Conservation (phyloP, 768 basidiomycete species). For the Russula compacta region DNA sequence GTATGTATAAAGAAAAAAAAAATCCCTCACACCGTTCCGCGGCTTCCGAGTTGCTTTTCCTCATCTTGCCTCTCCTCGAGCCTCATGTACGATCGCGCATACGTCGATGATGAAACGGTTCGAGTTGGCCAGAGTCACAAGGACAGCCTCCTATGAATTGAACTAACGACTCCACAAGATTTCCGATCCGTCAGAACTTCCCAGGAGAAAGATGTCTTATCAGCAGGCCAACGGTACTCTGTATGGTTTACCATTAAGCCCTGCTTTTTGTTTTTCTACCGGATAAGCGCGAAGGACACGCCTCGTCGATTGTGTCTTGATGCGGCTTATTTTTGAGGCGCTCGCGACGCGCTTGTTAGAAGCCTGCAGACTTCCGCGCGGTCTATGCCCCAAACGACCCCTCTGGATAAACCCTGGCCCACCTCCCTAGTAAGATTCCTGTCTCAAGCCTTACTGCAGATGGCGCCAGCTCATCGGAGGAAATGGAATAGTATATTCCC, state of each 20-base stretch:
- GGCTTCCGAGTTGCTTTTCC: slow-evolving; percentile 1
- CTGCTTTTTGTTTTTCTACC: neutral
- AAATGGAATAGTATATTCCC: neutral
- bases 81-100: slow-evolving; percentile 8
- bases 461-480: neutral
- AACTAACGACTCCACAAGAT: neutral
- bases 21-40: neutral
- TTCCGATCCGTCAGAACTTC: neutral
- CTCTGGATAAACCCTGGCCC: neutral
- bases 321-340: neutral
- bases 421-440: neutral
- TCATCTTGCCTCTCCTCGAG: neutral
- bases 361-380: slow-evolving; percentile 12
- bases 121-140: neutral
- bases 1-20: neutral
- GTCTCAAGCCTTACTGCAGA: neutral
- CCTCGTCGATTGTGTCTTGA: slow-evolving; percentile 1
- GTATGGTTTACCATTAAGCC: neutral
- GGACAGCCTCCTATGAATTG: neutral
- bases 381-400: neutral
- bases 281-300: neutral
- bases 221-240: neutral
- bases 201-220: neutral
- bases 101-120: neutral
- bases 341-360: neutral